phyloP scores from a whole-genome alignment of 192 early-diverging fungal genomes.

The Radiomyces spectabilis region DNA sequence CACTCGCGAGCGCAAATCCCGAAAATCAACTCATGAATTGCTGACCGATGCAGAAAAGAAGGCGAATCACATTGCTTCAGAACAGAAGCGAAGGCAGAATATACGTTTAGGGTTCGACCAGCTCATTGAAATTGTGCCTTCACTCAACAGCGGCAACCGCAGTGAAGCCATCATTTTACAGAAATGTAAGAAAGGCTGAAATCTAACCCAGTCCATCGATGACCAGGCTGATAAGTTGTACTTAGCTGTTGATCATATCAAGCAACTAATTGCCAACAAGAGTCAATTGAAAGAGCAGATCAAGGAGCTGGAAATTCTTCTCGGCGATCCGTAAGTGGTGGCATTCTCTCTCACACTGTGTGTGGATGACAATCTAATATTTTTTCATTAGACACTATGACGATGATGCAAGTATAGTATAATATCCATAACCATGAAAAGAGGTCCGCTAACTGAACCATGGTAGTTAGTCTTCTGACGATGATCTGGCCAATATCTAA shows the following conservation, averaged over 20 bases:
- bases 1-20: constrained; percentile 9
- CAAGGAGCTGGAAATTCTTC: constrained; percentile 36
- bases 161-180: constrained; percentile 83
- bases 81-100: constrained; percentile 88
- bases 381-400: constrained; percentile 9
- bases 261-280: constrained; percentile 55
- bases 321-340: constrained; percentile 41
- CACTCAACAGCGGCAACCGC: constrained; percentile 71
- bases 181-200: constrained; percentile 43
- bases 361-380: background rate
- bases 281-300: constrained; percentile 47
- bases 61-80: constrained; percentile 92
- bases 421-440: background rate
- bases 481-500: constrained; percentile 17
- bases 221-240: background rate
- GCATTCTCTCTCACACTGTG: background rate
- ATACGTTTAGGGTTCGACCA: constrained; percentile 87
- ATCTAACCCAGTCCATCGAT: background rate
- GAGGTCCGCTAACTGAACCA: background rate
- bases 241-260: constrained; percentile 69
- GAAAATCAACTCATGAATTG: constrained; percentile 54
- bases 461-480: constrained; percentile 24
- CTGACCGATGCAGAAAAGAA: constrained; percentile 89
- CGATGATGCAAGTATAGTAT: constrained; percentile 20
- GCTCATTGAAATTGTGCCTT: constrained; percentile 82